Conservation (phyloP, 2,329 filamentous ascomycete genomes). For the Monilinia aucupariae region DNA sequence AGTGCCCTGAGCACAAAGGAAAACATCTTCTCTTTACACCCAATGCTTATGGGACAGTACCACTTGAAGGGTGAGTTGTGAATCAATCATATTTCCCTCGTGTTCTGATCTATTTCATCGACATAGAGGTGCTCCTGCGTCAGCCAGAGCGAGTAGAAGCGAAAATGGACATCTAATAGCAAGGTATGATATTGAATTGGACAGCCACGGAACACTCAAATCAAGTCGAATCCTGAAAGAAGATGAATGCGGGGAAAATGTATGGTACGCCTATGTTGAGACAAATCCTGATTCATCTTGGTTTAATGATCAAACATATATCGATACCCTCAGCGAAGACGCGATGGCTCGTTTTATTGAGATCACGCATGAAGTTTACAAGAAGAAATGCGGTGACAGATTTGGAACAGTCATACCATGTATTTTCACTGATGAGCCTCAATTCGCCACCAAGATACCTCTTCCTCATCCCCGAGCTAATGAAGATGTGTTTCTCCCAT, state of each 20-base stretch:
- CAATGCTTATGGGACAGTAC: constrained; percentile 19
- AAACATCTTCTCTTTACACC: constrained; percentile 34
- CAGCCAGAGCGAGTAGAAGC: constrained; percentile 8
- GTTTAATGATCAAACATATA: constrained; percentile 35
- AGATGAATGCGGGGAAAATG: constrained; percentile 26
- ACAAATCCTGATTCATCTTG: constrained; percentile 31
- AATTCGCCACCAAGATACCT: constrained; percentile 34
- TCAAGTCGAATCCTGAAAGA: constrained; percentile 23
- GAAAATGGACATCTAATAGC: constrained; percentile 30
- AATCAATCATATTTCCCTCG: neutral
- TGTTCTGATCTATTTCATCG: constrained; percentile 2
- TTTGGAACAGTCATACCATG: constrained; percentile 34
- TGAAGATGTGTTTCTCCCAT: constrained; percentile 34
- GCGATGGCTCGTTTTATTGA: constrained; percentile 33
- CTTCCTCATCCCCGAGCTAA: constrained; percentile 26
- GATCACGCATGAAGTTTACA: constrained; percentile 34
- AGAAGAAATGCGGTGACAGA: constrained; percentile 30
- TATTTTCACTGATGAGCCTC: constrained; percentile 36
- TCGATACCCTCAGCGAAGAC: constrained; percentile 33
- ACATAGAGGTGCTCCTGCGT: constrained; percentile 12
- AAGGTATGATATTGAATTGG: constrained; percentile 28
- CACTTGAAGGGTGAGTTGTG: constrained; percentile 8
- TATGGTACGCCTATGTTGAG: constrained; percentile 36
- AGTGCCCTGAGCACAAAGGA: constrained; percentile 29
- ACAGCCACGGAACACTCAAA: constrained; percentile 29